These are phyloP conservation scores for Calonectria hawksworthii DNA, from an alignment of 2,329 filamentous ascomycete species.

Conservation along the genomic window DNA sequence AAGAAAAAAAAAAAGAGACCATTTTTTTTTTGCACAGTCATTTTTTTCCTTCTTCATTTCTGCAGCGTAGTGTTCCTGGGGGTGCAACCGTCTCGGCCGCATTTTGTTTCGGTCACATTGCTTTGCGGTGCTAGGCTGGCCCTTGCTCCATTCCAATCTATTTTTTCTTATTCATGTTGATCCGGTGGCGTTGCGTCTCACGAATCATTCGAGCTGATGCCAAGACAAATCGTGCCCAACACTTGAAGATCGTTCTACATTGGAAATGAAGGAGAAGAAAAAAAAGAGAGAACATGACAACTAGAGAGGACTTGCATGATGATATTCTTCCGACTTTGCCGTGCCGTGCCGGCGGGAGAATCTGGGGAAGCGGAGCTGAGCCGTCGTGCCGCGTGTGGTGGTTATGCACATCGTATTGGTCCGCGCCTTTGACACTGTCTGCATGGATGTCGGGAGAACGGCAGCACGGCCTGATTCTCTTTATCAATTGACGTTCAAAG, in stretches of 20 bases:
- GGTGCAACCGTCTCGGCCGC: neutral
- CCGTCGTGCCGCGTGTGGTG: neutral
- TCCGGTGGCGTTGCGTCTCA: neutral
- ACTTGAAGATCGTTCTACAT: neutral
- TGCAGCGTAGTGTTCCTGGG: neutral
- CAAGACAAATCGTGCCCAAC: neutral
- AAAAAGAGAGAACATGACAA: neutral
- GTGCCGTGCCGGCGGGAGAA: conserved; percentile 27
- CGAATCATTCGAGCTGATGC: neutral
- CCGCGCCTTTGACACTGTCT: neutral
- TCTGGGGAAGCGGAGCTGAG: conserved; percentile 29
- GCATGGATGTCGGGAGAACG: neutral
- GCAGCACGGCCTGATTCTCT: neutral
- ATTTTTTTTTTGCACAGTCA: neutral
- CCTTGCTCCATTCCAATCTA: neutral
- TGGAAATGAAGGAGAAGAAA: neutral
- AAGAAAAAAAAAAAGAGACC: neutral
- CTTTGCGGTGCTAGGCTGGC: neutral
- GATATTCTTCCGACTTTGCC: conserved; percentile 19
- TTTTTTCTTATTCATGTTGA: neutral
- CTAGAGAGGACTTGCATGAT: neutral
- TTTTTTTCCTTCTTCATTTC: neutral
- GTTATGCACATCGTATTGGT: neutral
- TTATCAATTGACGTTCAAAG: neutral
- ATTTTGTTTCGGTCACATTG: conserved; percentile 7